A percentile compares a stretch with the other conserved stretches of the same genome.
phyloP scores from a whole-genome alignment of 176 grass and related monocot species.

The Tillandsia leiboldiana region DNA sequence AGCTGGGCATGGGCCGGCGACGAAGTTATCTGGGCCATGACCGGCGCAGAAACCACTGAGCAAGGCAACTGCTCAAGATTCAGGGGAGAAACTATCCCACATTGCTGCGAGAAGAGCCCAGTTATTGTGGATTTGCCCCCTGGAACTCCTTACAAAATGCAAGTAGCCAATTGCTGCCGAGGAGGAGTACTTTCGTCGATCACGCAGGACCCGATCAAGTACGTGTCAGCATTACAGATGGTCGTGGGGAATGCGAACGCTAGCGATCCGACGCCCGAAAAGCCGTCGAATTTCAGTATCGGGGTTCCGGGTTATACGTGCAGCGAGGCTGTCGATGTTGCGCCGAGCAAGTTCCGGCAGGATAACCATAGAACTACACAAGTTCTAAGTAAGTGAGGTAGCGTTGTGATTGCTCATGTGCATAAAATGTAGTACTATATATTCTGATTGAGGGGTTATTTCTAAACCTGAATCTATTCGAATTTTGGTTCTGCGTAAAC shows the following conservation, averaged over 20 bases:
- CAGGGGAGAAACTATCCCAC: constrained; percentile 4
- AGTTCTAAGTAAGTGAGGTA: constrained; percentile 29
- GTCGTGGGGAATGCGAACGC: constrained; percentile 1
- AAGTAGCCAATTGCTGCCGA: constrained; percentile 48
- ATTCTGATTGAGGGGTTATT: too few relatives aligned
- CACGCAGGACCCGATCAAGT: constrained; percentile 16
- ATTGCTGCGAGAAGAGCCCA: constrained; percentile 46
- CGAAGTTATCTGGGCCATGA: constrained; percentile 37
- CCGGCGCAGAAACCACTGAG: constrained; percentile 50
- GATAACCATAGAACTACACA: constrained; percentile 24
- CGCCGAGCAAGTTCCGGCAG: constrained; percentile 28
- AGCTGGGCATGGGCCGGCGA: constrained; percentile 48
- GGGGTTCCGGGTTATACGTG: constrained; percentile 63
- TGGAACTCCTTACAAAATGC: constrained; percentile 38
- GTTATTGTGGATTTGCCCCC: constrained; percentile 32
- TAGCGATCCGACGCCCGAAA: neutral
- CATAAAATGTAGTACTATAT: neutral
- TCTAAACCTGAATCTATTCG: neutral
- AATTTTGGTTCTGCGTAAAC: too few relatives aligned
- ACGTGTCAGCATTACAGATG: constrained; percentile 39
- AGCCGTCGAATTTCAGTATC: constrained; percentile 41
- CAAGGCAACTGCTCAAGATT: constrained; percentile 44
- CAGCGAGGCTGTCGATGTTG: constrained; percentile 33
- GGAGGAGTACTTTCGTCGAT: constrained; percentile 48
- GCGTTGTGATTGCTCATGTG: neutral